Base-by-base conservation (phyloP, 371 early-diverging fungal genomes). In the Mortierella sp. region DNA sequence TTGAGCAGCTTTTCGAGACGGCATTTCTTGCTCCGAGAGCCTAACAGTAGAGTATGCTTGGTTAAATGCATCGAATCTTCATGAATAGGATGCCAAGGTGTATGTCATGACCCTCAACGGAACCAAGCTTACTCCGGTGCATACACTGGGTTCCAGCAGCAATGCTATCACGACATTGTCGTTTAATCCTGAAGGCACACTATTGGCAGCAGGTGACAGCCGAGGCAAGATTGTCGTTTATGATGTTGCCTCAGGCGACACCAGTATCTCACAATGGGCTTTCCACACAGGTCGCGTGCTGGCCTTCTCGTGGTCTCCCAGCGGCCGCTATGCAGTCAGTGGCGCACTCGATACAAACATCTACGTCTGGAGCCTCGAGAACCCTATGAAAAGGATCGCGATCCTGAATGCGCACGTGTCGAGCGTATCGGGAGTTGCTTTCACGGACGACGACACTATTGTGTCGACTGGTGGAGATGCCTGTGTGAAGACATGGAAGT, bases 261-360 rank as follows among this genome's bases (percentile, higher is more conserved):
- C 90, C 2, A 86, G 77, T 52, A 82, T 91, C 25, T 83, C 87
- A 62, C 90, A 89, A 43, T 98, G 98, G 97, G 92, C 92, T 14
- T 94, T 92, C 86, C 99, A 98, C 82, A 89, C 89, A 2, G 95
- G 93, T n/a, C 91, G 95, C 30, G 88, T 98, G 62, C 92, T 91
- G 64, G 81, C 84, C 9, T 72, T 98, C 30, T 82, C 84, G 0
- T 98, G 97, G 96, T 89, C 94, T 7, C 84, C 86, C 4, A 94
- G 93, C 76, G 90, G 92, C 14, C 65, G 72, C 15, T 90, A 91
- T 73, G 90, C 93, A 5, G 97, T 90, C 1, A 94, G 94, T 51
- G 93, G 93, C 19, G 87, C 92, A 47, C 86, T 98, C 53, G 99
- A 98, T 80, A 94, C 96, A 65, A 89, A 94, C 79, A 86, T 98